Evolutionary conservation across 805 yeast species (phyloP).

Genomic region (Candida nitratophila): DNA sequence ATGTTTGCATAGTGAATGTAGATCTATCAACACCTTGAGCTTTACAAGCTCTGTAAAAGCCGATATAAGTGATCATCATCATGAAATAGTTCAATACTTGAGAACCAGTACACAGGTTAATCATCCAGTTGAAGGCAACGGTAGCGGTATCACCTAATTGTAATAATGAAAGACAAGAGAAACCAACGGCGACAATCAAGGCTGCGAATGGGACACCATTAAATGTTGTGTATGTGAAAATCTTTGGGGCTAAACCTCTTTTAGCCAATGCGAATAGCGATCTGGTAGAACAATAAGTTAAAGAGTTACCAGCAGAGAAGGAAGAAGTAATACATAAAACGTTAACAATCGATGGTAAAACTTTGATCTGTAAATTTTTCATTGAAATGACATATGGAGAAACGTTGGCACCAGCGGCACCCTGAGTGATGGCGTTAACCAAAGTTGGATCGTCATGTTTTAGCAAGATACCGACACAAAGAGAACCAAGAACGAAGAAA

Average conservation of each 20-base stretch:
- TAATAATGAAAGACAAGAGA: constrained; percentile 23
- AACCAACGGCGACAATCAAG: constrained; percentile 25
- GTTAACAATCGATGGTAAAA: constrained; percentile 72
- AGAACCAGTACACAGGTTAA: constrained; percentile 23
- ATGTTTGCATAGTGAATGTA: constrained; percentile 39
- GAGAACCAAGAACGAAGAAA: constrained; percentile 65
- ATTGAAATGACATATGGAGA: constrained; percentile 83
- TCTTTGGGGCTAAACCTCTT: constrained; percentile 65
- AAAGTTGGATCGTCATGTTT: constrained; percentile 61
- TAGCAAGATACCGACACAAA: constrained; percentile 72
- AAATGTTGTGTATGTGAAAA: constrained; percentile 54
- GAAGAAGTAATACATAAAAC: constrained; percentile 69
- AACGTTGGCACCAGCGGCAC: constrained; percentile 71
- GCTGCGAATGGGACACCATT: constrained; percentile 42
- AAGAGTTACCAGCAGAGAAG: constrained; percentile 80
- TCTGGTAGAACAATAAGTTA: constrained; percentile 64
- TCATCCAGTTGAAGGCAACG: constrained; percentile 25
- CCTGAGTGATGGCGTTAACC: constrained; percentile 46
- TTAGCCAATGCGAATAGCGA: constrained; percentile 63
- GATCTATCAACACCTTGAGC: constrained; percentile 46
- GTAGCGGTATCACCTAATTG: constrained; percentile 28
- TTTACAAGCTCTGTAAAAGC: constrained; percentile 56
- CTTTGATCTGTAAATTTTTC: constrained; percentile 58
- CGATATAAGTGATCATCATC: constrained; percentile 44
- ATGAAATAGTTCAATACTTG: constrained; percentile 21